Percentiles rank a stretch among this genome's conserved stretches.
Conservation (phyloP, 2,329 filamentous ascomycete genomes). For the Aurifilum marmelostoma region DNA sequence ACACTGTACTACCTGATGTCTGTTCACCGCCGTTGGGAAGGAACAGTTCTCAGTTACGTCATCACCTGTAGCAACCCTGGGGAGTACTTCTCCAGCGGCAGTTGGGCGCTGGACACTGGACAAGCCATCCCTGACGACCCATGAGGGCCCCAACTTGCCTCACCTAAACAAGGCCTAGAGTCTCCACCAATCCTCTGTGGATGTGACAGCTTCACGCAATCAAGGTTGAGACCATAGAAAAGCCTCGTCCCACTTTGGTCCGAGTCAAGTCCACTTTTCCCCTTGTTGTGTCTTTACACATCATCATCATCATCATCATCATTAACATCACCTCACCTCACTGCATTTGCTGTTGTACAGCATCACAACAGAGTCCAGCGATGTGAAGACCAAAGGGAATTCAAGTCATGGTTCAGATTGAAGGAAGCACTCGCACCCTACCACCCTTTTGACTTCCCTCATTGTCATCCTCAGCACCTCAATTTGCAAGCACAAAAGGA, state of each 20-base stretch:
- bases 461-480: not conserved
- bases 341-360: not conserved
- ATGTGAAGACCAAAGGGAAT: not conserved
- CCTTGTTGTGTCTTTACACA: not conserved
- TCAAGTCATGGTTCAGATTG: not conserved
- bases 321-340: not conserved
- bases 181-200: not conserved
- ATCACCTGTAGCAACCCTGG: not conserved
- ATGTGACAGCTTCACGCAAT: constrained; percentile 1
- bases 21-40: not conserved
- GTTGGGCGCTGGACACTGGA: not conserved
- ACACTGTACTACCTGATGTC: not conserved
- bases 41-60: not conserved
- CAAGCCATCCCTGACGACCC: not conserved
- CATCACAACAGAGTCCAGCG: not conserved
- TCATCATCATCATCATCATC: not conserved
- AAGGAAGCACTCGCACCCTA: not conserved
- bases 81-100: not conserved
- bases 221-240: not conserved
- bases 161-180: not conserved
- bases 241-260: not conserved
- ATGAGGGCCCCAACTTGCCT: not conserved
- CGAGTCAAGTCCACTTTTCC: not conserved
- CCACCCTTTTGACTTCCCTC: not conserved
- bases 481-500: not conserved